Conservation (phyloP, 2,329 filamentous ascomycete genomes). For the Trichoderma sp. region DNA sequence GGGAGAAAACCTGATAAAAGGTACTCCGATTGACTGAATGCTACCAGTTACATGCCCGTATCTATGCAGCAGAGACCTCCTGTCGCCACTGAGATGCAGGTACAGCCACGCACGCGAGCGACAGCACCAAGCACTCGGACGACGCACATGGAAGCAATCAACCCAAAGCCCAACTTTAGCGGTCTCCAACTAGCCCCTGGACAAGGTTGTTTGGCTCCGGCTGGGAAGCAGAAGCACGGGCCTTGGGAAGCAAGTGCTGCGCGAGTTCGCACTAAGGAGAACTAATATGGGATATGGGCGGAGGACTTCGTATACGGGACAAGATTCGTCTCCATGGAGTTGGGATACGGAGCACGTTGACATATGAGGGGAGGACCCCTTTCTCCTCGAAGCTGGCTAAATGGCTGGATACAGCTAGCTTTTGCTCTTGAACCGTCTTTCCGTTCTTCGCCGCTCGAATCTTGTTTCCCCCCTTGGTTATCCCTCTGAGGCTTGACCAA, state of each 20-base stretch:
- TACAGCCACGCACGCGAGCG: slow-evolving; percentile 18
- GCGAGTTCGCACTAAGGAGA: slow-evolving; percentile 6
- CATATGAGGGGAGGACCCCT: neutral
- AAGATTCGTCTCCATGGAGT: neutral
- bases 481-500: neutral
- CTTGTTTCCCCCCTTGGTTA: neutral
- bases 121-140: neutral
- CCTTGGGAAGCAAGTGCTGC: neutral
- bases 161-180: neutral
- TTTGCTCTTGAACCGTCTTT: neutral
- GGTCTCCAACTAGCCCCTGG: slow-evolving; percentile 13
- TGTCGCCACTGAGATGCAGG: slow-evolving; percentile 9
- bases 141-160: neutral
- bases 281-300: neutral
- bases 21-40: neutral
- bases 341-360: neutral
- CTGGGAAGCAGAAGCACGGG: slow-evolving; percentile 5
- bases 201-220: slow-evolving; percentile 5
- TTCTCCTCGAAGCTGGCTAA: neutral
- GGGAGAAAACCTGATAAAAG: neutral
- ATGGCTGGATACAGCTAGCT: neutral
- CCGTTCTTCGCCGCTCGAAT: neutral
- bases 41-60: neutral
- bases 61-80: neutral
- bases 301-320: slow-evolving; percentile 6